Evolutionary conservation across 768 basidiomycete genomes (phyloP), one percentile per base, ranked within the genome.

Genomic region (Lactifluus volemus): DNA sequence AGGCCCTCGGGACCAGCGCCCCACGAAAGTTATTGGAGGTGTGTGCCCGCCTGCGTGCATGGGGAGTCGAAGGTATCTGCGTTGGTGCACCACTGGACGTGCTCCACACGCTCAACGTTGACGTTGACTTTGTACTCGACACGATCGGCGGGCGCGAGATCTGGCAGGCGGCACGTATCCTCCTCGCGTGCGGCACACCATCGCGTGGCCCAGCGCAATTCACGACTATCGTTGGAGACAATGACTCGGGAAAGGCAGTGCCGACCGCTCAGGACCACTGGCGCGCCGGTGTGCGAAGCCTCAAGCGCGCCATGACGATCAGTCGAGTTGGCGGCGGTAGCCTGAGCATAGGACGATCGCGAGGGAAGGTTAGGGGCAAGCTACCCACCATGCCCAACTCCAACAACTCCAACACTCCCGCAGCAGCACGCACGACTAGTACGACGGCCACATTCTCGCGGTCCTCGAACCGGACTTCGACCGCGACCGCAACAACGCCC

Each of bases 61-160:
- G 88, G 82, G 91, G 89, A 49, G 88, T 80, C 3, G 86, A 89
- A 65, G 89, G 89, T 64, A 83, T 92, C 9, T 78, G 90, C 25
- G 86, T 89, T 63, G 89, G 73, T 41, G 69, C 73, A n/a, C 80
- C 81, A 8, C 70, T 78, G 3, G 79, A 78, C 52, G 80, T 86
- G 36, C 72, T 87, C 36, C 79, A 56, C 72, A 78, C 57, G 67
- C 83, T 83, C 51, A 81, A 81, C 25, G 80, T 82, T 14, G 70
- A 75, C 38, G 88, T 94, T 70, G 92, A 95, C 69, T 87, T 84
- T 21, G 80, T 97, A 3, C 71, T 95, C 63, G 94, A 96, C 70
- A 88, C 88, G 1, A 73, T 91, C 17, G 93, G 93, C 4, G 91
- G 93, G 15, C 80, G 81, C 68, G 83, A 81, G 42, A 79, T 94